phyloP scores from a whole-genome alignment of 495 filamentous ascomycete species.

The Letharia lupina region DNA sequence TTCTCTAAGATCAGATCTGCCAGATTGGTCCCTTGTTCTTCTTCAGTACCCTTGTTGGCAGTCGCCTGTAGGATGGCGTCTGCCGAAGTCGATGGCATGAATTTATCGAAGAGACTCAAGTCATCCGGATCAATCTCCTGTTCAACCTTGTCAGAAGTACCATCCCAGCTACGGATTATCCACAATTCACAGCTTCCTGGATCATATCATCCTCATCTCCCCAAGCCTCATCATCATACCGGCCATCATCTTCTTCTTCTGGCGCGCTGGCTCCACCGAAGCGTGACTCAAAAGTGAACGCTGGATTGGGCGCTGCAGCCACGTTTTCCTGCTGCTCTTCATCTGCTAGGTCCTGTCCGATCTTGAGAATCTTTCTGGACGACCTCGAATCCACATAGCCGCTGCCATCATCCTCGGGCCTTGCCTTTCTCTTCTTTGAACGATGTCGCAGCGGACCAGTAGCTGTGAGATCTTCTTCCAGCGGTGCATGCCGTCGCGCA shows the following conservation, averaged over 20 bases:
- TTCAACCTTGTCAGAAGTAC: slow-evolving; percentile 14
- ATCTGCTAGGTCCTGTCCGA: slow-evolving; percentile 73
- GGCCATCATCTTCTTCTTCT: slow-evolving; percentile 38
- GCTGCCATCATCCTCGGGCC: slow-evolving; percentile 49
- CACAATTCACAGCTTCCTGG: slow-evolving; percentile 54
- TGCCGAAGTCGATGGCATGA: slow-evolving; percentile 52
- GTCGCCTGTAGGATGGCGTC: slow-evolving; percentile 34
- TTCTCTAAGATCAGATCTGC: slow-evolving; percentile 88
- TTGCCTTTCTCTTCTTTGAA: slow-evolving; percentile 49
- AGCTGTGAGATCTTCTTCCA: slow-evolving; percentile 62
- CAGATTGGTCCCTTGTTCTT: slow-evolving; percentile 62
- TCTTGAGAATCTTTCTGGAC: slow-evolving; percentile 77
- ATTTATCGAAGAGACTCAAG: slow-evolving; percentile 81
- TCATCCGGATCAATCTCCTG: slow-evolving; percentile 84
- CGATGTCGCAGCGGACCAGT: slow-evolving; percentile 52
- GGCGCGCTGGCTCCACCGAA: slow-evolving; percentile 34
- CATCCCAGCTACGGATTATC: not conserved
- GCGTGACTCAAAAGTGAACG: slow-evolving; percentile 58
- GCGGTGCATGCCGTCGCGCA: slow-evolving; percentile 51
- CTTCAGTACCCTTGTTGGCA: slow-evolving; percentile 37
- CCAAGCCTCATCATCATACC: slow-evolving; percentile 52
- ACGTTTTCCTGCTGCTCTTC: slow-evolving; percentile 55
- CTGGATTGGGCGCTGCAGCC: slow-evolving; percentile 40
- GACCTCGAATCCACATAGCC: slow-evolving; percentile 76
- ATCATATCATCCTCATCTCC: slow-evolving; percentile 62